Evolutionary conservation across 108 stramenopile species (phyloP).

Genomic region (Nitzschia putrida): DNA sequence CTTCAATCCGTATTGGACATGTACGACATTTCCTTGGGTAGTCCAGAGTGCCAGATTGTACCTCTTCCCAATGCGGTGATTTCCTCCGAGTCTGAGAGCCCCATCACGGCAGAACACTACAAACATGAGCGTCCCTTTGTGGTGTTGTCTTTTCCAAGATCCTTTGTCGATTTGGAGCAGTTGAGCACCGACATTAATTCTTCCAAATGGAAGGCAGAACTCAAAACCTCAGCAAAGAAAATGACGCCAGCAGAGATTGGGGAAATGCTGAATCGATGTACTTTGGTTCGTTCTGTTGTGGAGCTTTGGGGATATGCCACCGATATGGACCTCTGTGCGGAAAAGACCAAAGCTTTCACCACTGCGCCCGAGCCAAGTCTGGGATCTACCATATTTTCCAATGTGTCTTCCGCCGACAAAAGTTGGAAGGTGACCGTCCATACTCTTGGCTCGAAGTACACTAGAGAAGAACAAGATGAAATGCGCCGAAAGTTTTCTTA

Average conservation of each 20-base stretch:
- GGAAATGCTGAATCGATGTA: conserved; percentile 59
- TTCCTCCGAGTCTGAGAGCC: neutral
- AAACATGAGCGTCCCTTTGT: conserved; percentile 31
- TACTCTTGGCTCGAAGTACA: conserved; percentile 71
- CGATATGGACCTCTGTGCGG: conserved; percentile 47
- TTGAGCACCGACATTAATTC: conserved; percentile 4
- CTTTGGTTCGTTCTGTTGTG: conserved; percentile 67
- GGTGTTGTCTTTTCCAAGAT: conserved; percentile 34
- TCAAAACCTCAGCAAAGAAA: conserved; percentile 34
- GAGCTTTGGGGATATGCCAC: conserved; percentile 75
- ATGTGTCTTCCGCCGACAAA: conserved; percentile 23
- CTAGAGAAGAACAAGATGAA: conserved; percentile 67
- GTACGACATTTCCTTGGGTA: conserved; percentile 56
- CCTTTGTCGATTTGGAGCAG: neutral
- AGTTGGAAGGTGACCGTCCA: conserved; percentile 82
- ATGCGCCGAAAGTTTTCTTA: conserved; percentile 64
- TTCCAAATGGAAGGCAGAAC: conserved; percentile 20
- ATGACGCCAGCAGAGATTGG: conserved; percentile 16
- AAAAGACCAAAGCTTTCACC: conserved; percentile 22
- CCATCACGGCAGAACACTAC: neutral
- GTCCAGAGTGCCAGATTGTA: conserved; percentile 22
- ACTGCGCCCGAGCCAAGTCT: neutral
- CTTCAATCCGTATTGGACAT: conserved; percentile 66
- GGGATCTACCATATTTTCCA: conserved; percentile 19
- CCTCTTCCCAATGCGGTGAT: conserved; percentile 14